These are phyloP conservation scores for Vickermania spadyakhi DNA, from an alignment of 208 protist genomes.

Conservation along the genomic window DNA sequence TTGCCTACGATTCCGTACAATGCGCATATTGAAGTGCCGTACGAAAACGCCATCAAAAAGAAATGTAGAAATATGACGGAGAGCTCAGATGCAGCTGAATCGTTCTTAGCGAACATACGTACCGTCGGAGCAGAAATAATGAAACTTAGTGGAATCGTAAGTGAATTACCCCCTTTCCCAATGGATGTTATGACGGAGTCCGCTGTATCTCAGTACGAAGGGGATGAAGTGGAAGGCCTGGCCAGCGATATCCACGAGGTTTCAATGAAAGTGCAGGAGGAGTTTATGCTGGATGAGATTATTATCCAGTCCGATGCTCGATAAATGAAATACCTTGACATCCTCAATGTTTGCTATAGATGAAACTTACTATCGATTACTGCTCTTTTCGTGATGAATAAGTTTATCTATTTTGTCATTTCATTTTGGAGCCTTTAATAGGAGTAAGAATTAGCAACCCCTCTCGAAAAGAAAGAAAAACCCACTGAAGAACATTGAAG, in stretches of 20 bases:
- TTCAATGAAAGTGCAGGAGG: conserved; percentile 7
- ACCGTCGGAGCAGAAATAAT: conserved; percentile 4
- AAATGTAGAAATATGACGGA: not conserved
- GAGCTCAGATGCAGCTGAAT: not conserved
- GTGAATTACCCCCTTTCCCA: conserved; percentile 13
- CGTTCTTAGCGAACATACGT: not conserved
- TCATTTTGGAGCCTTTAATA: no score
- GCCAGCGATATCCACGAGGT: conserved; percentile 9
- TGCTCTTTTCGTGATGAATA: no score
- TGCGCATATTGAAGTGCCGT: conserved; percentile 36
- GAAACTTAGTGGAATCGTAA: conserved; percentile 3
- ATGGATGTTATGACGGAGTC: conserved; percentile 2
- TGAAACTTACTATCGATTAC: no score
- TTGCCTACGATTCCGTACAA: conserved; percentile 23
- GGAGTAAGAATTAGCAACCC: no score
- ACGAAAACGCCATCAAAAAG: conserved; percentile 16
- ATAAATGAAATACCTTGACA: no score
- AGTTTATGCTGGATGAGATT: conserved; percentile 24
- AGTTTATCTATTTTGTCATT: no score
- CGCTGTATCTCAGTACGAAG: conserved; percentile 14
- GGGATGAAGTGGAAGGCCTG: conserved; percentile 10
- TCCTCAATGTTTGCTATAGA: no score
- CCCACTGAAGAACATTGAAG: no score
- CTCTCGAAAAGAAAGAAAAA: no score
- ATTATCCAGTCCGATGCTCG: conserved; percentile 8